Conservation (phyloP, 176 grass and related monocot genomes). For the Zizania latifolia region DNA sequence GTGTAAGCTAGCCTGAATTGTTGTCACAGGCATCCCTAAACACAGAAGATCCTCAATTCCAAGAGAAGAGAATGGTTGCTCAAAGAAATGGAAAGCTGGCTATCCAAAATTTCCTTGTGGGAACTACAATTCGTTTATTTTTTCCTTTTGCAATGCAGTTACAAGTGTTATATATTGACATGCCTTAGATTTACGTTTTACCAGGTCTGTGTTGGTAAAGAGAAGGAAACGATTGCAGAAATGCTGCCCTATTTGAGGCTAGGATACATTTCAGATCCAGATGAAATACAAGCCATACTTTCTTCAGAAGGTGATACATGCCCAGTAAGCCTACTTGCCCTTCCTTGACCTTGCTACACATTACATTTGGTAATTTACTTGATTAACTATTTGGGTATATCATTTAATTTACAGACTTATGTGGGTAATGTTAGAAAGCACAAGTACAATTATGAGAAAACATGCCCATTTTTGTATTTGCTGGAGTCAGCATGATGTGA, state of each 20-base stretch:
- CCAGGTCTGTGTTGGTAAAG: conserved; percentile 75
- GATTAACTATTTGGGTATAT: neutral
- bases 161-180: conserved; percentile 25
- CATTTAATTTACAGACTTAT: neutral
- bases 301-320: conserved; percentile 93
- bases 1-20: conserved; percentile 13
- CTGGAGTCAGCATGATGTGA: neutral
- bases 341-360: neutral
- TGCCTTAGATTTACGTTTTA: conserved; percentile 29
- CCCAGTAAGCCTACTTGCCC: conserved; percentile 48
- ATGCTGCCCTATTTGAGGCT: conserved; percentile 87
- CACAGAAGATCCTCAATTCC: conserved; percentile 95
- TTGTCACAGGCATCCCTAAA: conserved; percentile 80
- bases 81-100: conserved; percentile 90
- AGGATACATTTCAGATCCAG: conserved; percentile 86
- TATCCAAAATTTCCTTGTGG: conserved; percentile 91
- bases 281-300: conserved; percentile 87
- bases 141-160: conserved; percentile 18
- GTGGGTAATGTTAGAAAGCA: neutral
- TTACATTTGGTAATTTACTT: conserved; percentile 11
- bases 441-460: neutral
- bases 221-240: conserved; percentile 87
- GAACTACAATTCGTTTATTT: conserved; percentile 18
- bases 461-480: neutral
- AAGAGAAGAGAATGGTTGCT: conserved; percentile 98